Evolutionary conservation across 2,329 filamentous ascomycete genomes (phyloP).

Genomic region (Clonostachys solani): DNA sequence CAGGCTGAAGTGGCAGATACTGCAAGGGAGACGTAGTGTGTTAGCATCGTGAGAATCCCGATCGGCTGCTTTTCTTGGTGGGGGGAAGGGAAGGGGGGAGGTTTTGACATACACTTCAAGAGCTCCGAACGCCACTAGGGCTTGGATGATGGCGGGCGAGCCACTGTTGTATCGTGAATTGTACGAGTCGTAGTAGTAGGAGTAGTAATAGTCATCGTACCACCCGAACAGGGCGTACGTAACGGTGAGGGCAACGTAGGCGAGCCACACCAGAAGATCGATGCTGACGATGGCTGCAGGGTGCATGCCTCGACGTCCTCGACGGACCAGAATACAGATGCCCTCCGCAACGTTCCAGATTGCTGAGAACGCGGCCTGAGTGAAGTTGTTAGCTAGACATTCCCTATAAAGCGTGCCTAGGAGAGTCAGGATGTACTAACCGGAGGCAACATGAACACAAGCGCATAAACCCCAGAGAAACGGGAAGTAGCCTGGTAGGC

Average conservation of each 20-base stretch:
- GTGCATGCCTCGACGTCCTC: constrained; percentile 5
- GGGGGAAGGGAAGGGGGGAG: not conserved
- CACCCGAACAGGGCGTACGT: not conserved
- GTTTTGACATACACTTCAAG: constrained; percentile 2
- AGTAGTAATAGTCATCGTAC: not conserved
- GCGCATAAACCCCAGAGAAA: not conserved
- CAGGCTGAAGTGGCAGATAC: constrained; percentile 9
- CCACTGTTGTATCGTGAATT: not conserved
- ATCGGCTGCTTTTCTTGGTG: not conserved
- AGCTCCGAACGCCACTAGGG: constrained; percentile 1
- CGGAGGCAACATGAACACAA: constrained; percentile 2
- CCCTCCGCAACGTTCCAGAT: constrained; percentile 7
- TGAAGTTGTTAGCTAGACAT: not conserved
- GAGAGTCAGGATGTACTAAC: not conserved
- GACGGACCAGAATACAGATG: constrained; percentile 3
- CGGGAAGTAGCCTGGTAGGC: not conserved
- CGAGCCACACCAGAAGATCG: constrained; percentile 8
- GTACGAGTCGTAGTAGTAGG: constrained; percentile 1
- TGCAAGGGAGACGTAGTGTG: constrained; percentile 1
- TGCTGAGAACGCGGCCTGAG: constrained; percentile 1
- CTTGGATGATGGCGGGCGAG: not conserved
- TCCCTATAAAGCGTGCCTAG: not conserved
- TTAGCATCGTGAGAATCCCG: not conserved
- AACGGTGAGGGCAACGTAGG: constrained; percentile 1
- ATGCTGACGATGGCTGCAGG: constrained; percentile 6